These are phyloP conservation scores for Populus tremula DNA, from an alignment of 345 rosid species.

Conservation along the genomic window DNA sequence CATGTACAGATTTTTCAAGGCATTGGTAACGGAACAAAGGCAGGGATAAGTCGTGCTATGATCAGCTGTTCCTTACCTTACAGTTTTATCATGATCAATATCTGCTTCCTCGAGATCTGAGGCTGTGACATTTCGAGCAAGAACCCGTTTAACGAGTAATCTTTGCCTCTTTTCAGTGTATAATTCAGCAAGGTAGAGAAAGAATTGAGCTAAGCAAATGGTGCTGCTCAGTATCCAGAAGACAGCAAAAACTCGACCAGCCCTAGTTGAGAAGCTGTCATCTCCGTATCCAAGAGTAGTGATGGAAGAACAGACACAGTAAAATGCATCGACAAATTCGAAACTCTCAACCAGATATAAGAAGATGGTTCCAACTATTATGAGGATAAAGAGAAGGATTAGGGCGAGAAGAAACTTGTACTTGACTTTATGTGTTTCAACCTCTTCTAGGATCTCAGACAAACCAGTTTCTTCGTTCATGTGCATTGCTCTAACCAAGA, in stretches of 20 bases:
- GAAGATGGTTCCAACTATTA: conserved; percentile 34
- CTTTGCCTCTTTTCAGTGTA: conserved; percentile 34
- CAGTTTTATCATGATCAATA: conserved; percentile 43
- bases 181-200: conserved; percentile 50
- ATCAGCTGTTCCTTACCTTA: conserved; percentile 30
- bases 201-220: conserved; percentile 49
- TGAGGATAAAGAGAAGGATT: conserved; percentile 29
- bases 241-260: conserved; percentile 47
- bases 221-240: conserved; percentile 59
- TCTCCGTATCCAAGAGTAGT: conserved; percentile 64
- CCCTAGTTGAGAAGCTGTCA: conserved; percentile 44
- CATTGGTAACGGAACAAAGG: no score
- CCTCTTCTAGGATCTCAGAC: conserved; percentile 35
- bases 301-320: conserved; percentile 52
- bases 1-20: no score
- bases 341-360: conserved; percentile 32
- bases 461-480: conserved; percentile 23
- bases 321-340: conserved; percentile 41
- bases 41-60: not conserved
- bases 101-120: conserved; percentile 47
- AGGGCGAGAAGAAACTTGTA: conserved; percentile 33
- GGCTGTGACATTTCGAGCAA: conserved; percentile 26
- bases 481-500: conserved; percentile 42
- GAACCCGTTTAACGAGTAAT: conserved; percentile 32
- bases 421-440: conserved; percentile 31